These are phyloP conservation scores for Garcia nutans DNA, from an alignment of 345 rosid genomes.

Conservation along the genomic window DNA sequence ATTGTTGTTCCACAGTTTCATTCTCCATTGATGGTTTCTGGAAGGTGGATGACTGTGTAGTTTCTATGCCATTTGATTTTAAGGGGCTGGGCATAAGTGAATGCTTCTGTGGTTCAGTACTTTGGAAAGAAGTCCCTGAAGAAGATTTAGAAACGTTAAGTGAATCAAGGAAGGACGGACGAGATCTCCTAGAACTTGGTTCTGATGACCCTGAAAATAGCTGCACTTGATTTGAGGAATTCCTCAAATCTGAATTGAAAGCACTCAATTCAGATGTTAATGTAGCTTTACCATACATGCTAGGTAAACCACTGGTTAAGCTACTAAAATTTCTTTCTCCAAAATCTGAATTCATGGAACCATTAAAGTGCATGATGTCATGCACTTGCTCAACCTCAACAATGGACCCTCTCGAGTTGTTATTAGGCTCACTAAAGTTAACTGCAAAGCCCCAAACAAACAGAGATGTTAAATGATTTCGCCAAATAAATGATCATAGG, in stretches of 20 bases:
- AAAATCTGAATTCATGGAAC: constrained; percentile 26
- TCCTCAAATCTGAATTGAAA: constrained; percentile 41
- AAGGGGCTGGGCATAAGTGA: constrained; percentile 34
- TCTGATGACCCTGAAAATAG: constrained; percentile 45
- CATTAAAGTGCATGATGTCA: constrained; percentile 28
- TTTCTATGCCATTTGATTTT: constrained; percentile 38
- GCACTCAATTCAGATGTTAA: constrained; percentile 47
- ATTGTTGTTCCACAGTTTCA: constrained; percentile 35
- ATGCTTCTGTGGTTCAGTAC: constrained; percentile 33
- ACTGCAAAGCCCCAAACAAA: constrained; percentile 29
- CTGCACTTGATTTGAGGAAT: constrained; percentile 38
- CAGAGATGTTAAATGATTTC: constrained; percentile 16
- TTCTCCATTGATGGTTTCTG: constrained; percentile 34
- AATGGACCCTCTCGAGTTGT: constrained; percentile 35
- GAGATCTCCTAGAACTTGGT: constrained; percentile 54
- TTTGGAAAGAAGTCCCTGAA: constrained; percentile 44
- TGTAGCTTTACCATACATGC: constrained; percentile 29
- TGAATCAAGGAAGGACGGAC: constrained; percentile 91
- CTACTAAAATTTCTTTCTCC: constrained; percentile 46
- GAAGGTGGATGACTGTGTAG: constrained; percentile 35
- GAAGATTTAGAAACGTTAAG: constrained; percentile 59
- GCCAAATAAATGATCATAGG: constrained; percentile 8
- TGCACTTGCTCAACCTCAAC: constrained; percentile 39
- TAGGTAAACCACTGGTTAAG: constrained; percentile 39
- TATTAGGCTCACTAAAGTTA: constrained; percentile 42